phyloP scores from a whole-genome alignment of 805 yeast species.

The Lipomyces sp. region DNA sequence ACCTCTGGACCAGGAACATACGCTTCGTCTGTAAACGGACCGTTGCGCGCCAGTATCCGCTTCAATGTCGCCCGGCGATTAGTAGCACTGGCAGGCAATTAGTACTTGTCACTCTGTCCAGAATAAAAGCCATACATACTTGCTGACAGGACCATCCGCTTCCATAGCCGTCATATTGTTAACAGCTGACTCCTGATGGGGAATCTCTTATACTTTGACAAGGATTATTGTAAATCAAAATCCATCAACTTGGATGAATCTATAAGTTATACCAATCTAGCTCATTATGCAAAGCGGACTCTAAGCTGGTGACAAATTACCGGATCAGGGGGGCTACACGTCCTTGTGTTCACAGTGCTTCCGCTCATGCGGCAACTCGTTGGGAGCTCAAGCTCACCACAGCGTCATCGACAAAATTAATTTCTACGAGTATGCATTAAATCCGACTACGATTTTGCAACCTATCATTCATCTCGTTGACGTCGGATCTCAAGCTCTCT shows the following conservation, averaged over 20 bases:
- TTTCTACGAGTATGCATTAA: background rate
- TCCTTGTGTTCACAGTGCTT: background rate
- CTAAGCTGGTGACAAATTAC: background rate
- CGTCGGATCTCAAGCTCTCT: no score
- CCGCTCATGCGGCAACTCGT: background rate
- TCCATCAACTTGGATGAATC: background rate
- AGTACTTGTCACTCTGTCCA: background rate
- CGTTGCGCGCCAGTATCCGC: constrained; percentile 41
- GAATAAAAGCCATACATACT: background rate
- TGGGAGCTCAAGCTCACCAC: background rate
- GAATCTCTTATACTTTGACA: background rate
- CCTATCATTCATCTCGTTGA: background rate
- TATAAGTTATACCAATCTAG: background rate
- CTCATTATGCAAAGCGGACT: no score
- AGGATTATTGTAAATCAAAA: background rate
- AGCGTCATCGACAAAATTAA: background rate
- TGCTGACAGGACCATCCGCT: constrained; percentile 1
- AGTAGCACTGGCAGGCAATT: background rate
- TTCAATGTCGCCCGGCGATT: constrained; percentile 31
- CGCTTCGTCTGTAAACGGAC: constrained; percentile 48
- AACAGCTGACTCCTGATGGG: background rate
- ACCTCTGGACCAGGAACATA: constrained; percentile 47
- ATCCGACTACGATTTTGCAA: no score
- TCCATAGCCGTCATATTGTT: constrained; percentile 3
- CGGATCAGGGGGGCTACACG: background rate